Conservation (phyloP, 305 asterid genomes). For the Fraxinus velutina region DNA sequence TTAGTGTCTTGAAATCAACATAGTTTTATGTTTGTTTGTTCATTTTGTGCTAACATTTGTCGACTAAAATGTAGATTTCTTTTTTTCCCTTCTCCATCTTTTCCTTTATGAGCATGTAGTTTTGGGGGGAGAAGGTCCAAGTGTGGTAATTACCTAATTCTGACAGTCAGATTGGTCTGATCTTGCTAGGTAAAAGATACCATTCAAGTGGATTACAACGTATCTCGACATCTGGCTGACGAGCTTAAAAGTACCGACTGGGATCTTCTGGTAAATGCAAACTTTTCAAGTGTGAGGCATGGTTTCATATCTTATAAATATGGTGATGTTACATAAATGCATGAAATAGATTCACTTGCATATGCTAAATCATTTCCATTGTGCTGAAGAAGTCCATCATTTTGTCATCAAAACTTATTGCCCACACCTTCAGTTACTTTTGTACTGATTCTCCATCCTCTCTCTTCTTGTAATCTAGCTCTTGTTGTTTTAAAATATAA, state of each 20-base stretch:
- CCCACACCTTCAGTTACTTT: not conserved
- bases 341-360: not conserved
- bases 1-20: not conserved
- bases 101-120: not conserved
- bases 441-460: not conserved
- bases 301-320: slow-evolving; percentile 8
- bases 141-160: not conserved
- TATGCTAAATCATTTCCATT: not conserved
- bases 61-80: not conserved
- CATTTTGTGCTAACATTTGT: not conserved
- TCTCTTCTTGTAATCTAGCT: not conserved
- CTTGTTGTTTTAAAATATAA: not conserved
- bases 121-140: not conserved
- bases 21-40: not conserved
- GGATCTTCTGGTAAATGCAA: slow-evolving; percentile 71
- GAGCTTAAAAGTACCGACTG: slow-evolving; percentile 65
- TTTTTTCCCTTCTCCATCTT: not conserved
- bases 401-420: not conserved
- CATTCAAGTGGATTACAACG: slow-evolving; percentile 84
- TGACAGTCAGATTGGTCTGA: slow-evolving; percentile 16
- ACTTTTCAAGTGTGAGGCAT: slow-evolving; percentile 20
- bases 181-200: slow-evolving; percentile 78
- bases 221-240: slow-evolving; percentile 63
- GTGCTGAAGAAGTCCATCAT: not conserved
- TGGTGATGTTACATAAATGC: not conserved